These are phyloP conservation scores for Irpex rosettiformis DNA, from an alignment of 1,284 basidiomycete genomes.

Conservation along the genomic window DNA sequence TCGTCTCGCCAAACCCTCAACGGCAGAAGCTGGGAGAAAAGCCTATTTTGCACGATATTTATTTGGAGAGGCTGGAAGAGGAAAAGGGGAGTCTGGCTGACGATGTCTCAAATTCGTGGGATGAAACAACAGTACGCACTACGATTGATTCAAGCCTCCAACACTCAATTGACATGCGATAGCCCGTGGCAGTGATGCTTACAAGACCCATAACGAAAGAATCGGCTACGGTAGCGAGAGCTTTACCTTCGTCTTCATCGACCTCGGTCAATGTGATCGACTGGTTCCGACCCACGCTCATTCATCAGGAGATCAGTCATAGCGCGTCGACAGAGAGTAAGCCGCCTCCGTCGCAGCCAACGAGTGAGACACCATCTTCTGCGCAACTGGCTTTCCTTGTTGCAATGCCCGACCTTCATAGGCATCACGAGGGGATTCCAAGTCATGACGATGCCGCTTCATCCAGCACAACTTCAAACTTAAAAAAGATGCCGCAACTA, in stretches of 20 bases:
- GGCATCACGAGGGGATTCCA: neutral
- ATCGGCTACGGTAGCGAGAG: neutral
- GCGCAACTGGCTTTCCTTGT: neutral
- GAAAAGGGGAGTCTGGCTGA: neutral
- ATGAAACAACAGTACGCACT: neutral
- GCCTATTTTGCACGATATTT: slow-evolving; percentile 7
- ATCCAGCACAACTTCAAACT: neutral
- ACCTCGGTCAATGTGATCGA: neutral
- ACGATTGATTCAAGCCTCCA: neutral
- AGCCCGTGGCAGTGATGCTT: neutral
- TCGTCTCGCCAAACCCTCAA: slow-evolving; percentile 1
- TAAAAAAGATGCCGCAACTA: neutral
- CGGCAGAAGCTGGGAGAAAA: slow-evolving; percentile 3
- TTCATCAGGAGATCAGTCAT: neutral
- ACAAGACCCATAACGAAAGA: neutral
- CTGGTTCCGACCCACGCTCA: neutral
- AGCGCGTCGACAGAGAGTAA: neutral
- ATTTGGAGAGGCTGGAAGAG: neutral
- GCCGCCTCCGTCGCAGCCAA: neutral
- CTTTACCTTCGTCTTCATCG: neutral
- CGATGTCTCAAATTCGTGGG: neutral
- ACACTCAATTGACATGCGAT: neutral
- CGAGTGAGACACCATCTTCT: neutral
- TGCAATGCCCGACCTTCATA: slow-evolving; percentile 3
- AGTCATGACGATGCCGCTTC: too few species aligned